These are phyloP conservation scores for Corrigiola litoralis DNA, from an alignment of 179 eudicot species.

Conservation along the genomic window DNA sequence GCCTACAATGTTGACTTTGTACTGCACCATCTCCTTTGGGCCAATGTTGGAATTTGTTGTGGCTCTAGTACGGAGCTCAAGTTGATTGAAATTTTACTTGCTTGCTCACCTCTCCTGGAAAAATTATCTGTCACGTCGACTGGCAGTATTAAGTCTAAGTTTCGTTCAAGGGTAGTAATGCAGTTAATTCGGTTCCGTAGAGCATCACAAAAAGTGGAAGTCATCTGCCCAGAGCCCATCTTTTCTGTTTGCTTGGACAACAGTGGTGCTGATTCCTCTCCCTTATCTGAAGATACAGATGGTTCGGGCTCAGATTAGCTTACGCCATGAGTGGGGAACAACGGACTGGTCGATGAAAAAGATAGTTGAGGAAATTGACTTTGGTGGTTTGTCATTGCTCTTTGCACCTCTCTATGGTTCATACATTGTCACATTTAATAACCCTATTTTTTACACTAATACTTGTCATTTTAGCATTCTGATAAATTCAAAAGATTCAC, in stretches of 20 bases:
- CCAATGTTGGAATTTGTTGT: constrained; percentile 4
- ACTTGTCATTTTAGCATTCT: no score
- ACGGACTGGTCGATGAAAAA: not conserved
- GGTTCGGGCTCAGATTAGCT: constrained; percentile 5
- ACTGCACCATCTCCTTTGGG: constrained; percentile 16
- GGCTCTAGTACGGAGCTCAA: constrained; percentile 22
- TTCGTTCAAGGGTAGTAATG: not conserved
- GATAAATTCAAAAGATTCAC: no score
- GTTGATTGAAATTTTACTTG: constrained; percentile 26
- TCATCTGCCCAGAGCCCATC: constrained; percentile 16
- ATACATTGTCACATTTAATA: no score
- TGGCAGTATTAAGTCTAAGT: not conserved
- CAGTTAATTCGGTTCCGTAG: constrained; percentile 22
- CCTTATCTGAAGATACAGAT: not conserved
- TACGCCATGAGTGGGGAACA: not conserved
- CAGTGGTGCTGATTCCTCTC: not conserved
- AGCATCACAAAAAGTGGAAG: constrained; percentile 23
- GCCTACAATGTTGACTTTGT: not conserved
- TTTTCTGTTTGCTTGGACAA: not conserved
- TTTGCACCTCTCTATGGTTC: no score
- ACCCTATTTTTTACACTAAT: no score
- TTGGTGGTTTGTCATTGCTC: no score
- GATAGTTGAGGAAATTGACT: no score
- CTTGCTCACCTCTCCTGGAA: constrained; percentile 24
- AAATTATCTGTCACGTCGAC: not conserved